Base-by-base conservation (phyloP, 257 asterid genomes). In the Osmanthus fragrans region DNA sequence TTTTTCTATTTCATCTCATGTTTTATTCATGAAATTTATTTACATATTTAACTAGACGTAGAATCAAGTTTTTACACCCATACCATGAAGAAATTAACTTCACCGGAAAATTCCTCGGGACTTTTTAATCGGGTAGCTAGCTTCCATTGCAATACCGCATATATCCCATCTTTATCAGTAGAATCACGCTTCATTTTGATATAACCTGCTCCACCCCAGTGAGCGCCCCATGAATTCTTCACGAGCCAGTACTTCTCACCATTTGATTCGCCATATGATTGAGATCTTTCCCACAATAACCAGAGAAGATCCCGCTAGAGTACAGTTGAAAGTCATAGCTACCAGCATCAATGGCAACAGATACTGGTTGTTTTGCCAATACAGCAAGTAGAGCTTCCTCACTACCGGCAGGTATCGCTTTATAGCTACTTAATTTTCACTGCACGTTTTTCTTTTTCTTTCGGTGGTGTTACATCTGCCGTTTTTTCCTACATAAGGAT, bases 201-300 rank as follows among this genome's bases (percentile, higher is more conserved):
- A 40, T 89, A 92, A 15, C 95, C 94, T 4, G 19, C 69, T 64
- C 88, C 89, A 37, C 96, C 94, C 96, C 94, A 90, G 1, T 2
- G 11, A 30, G 70, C 9, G 39, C 94, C 93, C 94, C 93, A 92
- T 27, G 96, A 92, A 80, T 89, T 92, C 85, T 88, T 90, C 75
- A 89, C 91, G 0, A 89, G 68, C 96, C 96, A 90, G 56, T 89
- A 90, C 67, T 85, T 80, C 18, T 70, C 58, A 71, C 82, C 88
- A 32, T 74, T 25, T 25, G 83, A 86, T 72, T 21, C 73, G 19
- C 89, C 94, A 64, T 88, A 72, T 90, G 94, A 77, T 89, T 84
- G 2, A 92, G 80, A 4, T 5, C 15, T n/a, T 63, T 49, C 6
- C 86, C 83, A 37, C 94, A 92, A 12, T 63, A 30, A 64, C 91